phyloP scores from a whole-genome alignment of 495 filamentous ascomycete species.

The Apodospora peruviana region DNA sequence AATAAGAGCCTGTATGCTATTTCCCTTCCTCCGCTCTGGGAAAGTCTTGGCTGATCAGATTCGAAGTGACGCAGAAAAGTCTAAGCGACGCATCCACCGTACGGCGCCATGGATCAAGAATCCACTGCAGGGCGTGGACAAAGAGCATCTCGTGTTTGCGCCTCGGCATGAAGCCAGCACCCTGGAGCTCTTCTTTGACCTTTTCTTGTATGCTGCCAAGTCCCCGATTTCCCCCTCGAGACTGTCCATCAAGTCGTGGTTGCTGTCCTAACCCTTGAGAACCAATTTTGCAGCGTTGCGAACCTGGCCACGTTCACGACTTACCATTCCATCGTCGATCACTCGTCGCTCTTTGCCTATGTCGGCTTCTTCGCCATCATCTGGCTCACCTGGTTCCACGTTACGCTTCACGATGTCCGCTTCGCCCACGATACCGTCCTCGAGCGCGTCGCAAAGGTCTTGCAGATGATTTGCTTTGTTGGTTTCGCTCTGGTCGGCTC shows the following conservation, averaged over 20 bases:
- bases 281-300: constrained; percentile 42
- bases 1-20: background rate
- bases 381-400: constrained; percentile 70
- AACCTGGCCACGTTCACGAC: constrained; percentile 55
- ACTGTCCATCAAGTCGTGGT: background rate
- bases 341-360: constrained; percentile 20
- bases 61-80: background rate
- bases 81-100: constrained; percentile 14
- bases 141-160: constrained; percentile 16
- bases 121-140: constrained; percentile 20
- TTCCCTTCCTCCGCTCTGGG: background rate
- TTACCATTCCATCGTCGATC: constrained; percentile 40
- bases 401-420: constrained; percentile 62
- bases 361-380: constrained; percentile 40
- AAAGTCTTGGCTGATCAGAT: background rate
- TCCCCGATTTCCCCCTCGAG: too few relatives aligned
- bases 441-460: constrained; percentile 56
- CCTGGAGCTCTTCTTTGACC: constrained; percentile 54
- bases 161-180: constrained; percentile 46
- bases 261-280: background rate
- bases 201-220: constrained; percentile 42
- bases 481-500: constrained; percentile 59
- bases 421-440: constrained; percentile 64
- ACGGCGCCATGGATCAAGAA: constrained; percentile 19
- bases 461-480: constrained; percentile 59